Evolutionary conservation across 2,329 filamentous ascomycete genomes (phyloP).

Genomic region (Phaeosphaeria sp.): DNA sequence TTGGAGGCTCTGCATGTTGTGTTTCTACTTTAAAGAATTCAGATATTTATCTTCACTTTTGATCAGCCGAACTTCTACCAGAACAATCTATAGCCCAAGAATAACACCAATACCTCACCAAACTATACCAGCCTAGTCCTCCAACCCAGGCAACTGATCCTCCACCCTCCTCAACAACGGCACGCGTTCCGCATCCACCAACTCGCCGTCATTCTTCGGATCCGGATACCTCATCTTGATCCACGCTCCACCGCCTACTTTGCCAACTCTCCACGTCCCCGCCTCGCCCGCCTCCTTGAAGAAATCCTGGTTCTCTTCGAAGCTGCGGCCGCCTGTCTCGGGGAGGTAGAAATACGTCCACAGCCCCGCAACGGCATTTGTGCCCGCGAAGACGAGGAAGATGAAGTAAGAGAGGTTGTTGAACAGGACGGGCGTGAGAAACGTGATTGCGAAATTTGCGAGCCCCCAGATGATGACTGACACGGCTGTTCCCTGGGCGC

Average conservation of each 20-base stretch:
- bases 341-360: conserved; percentile 62
- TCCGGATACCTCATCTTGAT: conserved; percentile 52
- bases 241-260: conserved; percentile 61
- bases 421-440: conserved; percentile 65
- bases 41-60: too few relatives aligned
- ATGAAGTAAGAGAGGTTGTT: conserved; percentile 66
- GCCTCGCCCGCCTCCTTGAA: conserved; percentile 61
- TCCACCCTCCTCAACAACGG: conserved; percentile 53
- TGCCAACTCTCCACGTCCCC: conserved; percentile 61
- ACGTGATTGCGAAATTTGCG: conserved; percentile 64
- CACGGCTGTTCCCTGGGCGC: conserved; percentile 62
- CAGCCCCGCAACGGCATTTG: conserved; percentile 61
- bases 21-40: too few relatives aligned
- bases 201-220: conserved; percentile 40
- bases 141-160: conserved; percentile 50
- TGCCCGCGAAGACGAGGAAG: conserved; percentile 62
- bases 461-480: conserved; percentile 64
- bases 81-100: background rate
- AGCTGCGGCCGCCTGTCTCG: conserved; percentile 64
- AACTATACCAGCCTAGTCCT: conserved; percentile 4
- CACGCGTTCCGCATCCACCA: conserved; percentile 52
- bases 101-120: background rate
- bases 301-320: conserved; percentile 67
- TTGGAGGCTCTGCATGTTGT: too few relatives aligned
- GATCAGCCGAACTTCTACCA: background rate